These are phyloP conservation scores for Hyaloscypha finlandica DNA, from an alignment of 495 filamentous ascomycete genomes.

Conservation along the genomic window DNA sequence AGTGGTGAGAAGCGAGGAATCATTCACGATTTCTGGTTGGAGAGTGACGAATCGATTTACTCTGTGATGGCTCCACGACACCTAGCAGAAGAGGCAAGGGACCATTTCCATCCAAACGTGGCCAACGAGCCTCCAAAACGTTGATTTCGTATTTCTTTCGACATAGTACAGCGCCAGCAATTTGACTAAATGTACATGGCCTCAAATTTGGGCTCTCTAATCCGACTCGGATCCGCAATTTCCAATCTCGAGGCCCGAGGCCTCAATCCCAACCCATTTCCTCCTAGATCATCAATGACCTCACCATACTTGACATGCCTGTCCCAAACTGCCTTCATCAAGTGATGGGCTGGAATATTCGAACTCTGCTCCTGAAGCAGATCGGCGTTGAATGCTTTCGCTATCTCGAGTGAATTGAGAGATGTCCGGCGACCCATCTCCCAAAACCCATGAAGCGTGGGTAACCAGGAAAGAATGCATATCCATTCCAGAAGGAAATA, in stretches of 20 bases:
- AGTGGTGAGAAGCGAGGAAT: constrained; percentile 31
- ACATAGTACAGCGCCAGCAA: too few relatives aligned
- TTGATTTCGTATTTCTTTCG: neutral
- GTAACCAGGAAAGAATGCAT: constrained; percentile 34
- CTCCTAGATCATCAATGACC: constrained; percentile 15
- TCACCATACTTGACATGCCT: constrained; percentile 15
- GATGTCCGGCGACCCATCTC: too few relatives aligned
- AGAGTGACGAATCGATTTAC: constrained; percentile 28
- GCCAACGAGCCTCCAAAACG: neutral
- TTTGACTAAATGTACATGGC: constrained; percentile 1
- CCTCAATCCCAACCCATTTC: neutral
- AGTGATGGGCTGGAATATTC: constrained; percentile 24
- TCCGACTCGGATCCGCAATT: constrained; percentile 4
- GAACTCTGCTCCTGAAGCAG: constrained; percentile 29
- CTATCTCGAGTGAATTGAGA: too few relatives aligned
- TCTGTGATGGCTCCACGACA: constrained; percentile 34
- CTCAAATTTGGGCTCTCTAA: neutral
- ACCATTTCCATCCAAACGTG: constrained; percentile 20
- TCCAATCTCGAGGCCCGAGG: constrained; percentile 4
- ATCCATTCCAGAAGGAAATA: constrained; percentile 28
- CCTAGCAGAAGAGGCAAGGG: constrained; percentile 34
- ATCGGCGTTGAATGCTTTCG: constrained; percentile 32
- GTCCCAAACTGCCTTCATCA: neutral
- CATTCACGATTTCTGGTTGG: constrained; percentile 33
- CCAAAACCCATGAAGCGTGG: too few relatives aligned